Percentiles rank a stretch among this genome's conserved stretches.
These are phyloP conservation scores for Leccinum boreale DNA, from an alignment of 768 basidiomycete genomes.

Conservation along the genomic window DNA sequence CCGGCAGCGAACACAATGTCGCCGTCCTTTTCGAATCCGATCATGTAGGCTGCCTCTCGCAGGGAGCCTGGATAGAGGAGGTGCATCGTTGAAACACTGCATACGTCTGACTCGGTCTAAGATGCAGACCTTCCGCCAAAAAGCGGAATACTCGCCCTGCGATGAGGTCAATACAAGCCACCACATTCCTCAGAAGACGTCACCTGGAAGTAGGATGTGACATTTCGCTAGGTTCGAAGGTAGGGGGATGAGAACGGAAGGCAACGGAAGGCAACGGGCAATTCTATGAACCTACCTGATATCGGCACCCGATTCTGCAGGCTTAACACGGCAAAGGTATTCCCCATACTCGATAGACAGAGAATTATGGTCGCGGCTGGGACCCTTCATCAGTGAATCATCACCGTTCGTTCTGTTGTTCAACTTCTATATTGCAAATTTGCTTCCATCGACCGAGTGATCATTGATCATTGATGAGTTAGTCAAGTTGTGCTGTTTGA, in stretches of 20 bases:
- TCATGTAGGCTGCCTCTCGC: slow-evolving; percentile 65
- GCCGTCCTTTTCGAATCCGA: slow-evolving; percentile 56
- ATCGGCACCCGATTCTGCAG: slow-evolving; percentile 81
- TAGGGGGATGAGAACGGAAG: not conserved
- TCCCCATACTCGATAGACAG: slow-evolving; percentile 48
- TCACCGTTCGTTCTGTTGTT: not conserved
- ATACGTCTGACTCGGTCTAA: not conserved
- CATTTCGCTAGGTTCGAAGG: slow-evolving; percentile 43
- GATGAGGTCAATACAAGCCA: not conserved
- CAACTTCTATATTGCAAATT: not conserved
- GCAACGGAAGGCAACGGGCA: not conserved
- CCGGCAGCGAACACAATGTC: slow-evolving; percentile 63
- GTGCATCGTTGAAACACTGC: not conserved
- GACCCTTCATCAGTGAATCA: not conserved
- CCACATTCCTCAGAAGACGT: not conserved
- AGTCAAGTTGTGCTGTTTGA: not conserved
- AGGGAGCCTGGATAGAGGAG: slow-evolving; percentile 35
- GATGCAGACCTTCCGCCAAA: slow-evolving; percentile 40
- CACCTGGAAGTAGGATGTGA: slow-evolving; percentile 49
- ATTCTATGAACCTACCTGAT: slow-evolving; percentile 15
- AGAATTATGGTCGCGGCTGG: too few species aligned
- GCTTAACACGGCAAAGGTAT: slow-evolving; percentile 88
- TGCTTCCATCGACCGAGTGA: not conserved
- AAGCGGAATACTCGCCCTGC: slow-evolving; percentile 53
- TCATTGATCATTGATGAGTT: not conserved